Conservation (phyloP, 75 land plant species). For the Pseudotsuga menziesii region DNA sequence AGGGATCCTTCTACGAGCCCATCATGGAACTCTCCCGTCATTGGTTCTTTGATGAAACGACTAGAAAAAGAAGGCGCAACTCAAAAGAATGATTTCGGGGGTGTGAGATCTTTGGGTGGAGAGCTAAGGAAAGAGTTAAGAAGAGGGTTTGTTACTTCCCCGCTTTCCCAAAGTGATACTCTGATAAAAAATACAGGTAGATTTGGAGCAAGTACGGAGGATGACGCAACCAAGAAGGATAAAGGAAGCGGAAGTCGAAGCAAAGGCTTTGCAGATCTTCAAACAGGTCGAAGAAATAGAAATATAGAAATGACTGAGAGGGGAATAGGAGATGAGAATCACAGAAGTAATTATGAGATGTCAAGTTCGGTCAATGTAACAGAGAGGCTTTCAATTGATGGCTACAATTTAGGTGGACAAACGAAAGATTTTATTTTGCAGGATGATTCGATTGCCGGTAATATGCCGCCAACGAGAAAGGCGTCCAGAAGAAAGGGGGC, state of each 20-base stretch:
- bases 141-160: constrained; percentile 24
- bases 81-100: constrained; percentile 14
- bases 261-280: constrained; percentile 5
- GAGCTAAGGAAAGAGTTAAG: constrained; percentile 29
- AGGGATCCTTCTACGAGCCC: constrained; percentile 86
- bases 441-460: constrained; percentile 9
- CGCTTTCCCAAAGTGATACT: constrained; percentile 10
- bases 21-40: constrained; percentile 56
- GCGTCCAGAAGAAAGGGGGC: constrained; percentile 1
- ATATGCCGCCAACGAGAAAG: background rate
- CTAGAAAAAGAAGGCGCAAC: constrained; percentile 24
- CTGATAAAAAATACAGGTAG: constrained; percentile 25
- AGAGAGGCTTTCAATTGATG: background rate
- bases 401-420: background rate
- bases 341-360: constrained; percentile 13
- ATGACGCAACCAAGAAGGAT: constrained; percentile 3
- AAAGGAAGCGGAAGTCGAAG: constrained; percentile 7
- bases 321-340: constrained; percentile 26
- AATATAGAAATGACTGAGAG: constrained; percentile 12
- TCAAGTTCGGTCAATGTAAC: background rate
- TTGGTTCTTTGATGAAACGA: constrained; percentile 29
- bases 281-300: constrained; percentile 10
- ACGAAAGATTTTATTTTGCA: background rate
- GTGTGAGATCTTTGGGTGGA: constrained; percentile 38
- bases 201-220: constrained; percentile 12